These are phyloP conservation scores for Botrytis cinerea DNA, from an alignment of 2,329 filamentous ascomycete species.

Conservation along the genomic window DNA sequence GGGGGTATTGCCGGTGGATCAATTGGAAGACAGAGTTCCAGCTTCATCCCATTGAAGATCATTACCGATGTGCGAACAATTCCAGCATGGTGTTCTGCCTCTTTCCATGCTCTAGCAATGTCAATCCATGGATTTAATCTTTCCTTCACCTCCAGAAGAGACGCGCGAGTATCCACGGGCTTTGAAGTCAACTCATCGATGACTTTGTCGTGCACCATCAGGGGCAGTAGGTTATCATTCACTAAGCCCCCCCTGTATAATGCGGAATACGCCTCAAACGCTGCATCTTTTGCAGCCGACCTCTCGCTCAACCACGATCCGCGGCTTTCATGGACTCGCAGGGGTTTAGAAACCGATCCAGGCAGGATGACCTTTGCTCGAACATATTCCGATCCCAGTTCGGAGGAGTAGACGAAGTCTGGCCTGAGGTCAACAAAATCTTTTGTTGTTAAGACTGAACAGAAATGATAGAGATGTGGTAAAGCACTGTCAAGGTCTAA, in stretches of 20 bases:
- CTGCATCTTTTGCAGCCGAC: conserved; percentile 68
- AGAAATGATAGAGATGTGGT: conserved; percentile 81
- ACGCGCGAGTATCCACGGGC: conserved; percentile 46
- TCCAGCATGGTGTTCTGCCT: conserved; percentile 70
- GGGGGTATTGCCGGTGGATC: conserved; percentile 29
- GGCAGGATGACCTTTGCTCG: conserved; percentile 71
- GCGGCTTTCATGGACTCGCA: conserved; percentile 57
- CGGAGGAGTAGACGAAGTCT: conserved; percentile 57
- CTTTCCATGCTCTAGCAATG: conserved; percentile 41
- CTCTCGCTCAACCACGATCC: conserved; percentile 65
- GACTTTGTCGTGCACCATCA: conserved; percentile 40
- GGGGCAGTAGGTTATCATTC: conserved; percentile 76
- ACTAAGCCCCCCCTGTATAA: conserved; percentile 72
- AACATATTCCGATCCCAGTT: conserved; percentile 46
- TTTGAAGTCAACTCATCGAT: conserved; percentile 58
- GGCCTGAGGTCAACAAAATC: conserved; percentile 67
- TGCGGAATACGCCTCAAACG: conserved; percentile 72
- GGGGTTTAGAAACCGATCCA: conserved; percentile 61
- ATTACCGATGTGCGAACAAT: not conserved
- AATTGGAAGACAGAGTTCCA: conserved; percentile 32
- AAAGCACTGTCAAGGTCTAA: conserved; percentile 74
- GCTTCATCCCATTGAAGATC: conserved; percentile 24
- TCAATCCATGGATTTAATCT: conserved; percentile 45
- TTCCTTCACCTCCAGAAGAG: conserved; percentile 41
- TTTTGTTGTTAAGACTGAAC: conserved; percentile 54